Percentiles rank a stretch among this genome's conserved stretches.
Conservation (phyloP, 2,329 filamentous ascomycete species). For the Apiospora marii region DNA sequence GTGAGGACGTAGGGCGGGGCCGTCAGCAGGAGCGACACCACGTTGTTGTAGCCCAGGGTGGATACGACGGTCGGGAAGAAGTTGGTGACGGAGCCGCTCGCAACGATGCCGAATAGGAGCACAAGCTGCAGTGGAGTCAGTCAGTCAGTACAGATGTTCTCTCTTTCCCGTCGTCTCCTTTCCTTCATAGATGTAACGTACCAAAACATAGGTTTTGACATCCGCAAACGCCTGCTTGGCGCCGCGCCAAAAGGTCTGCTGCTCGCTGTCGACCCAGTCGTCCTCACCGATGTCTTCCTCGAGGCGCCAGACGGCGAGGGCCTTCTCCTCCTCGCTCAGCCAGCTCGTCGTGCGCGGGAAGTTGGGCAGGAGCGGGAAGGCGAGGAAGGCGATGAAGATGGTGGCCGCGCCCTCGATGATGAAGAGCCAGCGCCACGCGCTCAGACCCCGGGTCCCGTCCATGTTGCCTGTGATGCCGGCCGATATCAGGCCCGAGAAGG, state of each 20-base stretch:
- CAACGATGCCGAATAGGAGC: slow-evolving; percentile 64
- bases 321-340: slow-evolving; percentile 63
- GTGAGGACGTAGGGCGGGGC: slow-evolving; percentile 68
- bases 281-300: slow-evolving; percentile 71
- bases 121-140: slow-evolving; percentile 49
- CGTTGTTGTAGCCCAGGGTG: slow-evolving; percentile 69
- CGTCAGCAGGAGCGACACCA: slow-evolving; percentile 68
- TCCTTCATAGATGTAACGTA: slow-evolving; percentile 41
- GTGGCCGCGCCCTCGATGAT: slow-evolving; percentile 75
- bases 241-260: slow-evolving; percentile 64
- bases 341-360: slow-evolving; percentile 68
- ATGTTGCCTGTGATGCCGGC: slow-evolving; percentile 73
- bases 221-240: slow-evolving; percentile 64
- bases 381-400: slow-evolving; percentile 60
- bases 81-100: slow-evolving; percentile 67
- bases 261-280: slow-evolving; percentile 64
- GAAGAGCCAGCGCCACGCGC: slow-evolving; percentile 54
- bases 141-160: no score
- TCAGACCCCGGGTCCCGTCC: slow-evolving; percentile 61
- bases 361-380: slow-evolving; percentile 63
- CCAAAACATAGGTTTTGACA: slow-evolving; percentile 67
- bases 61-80: slow-evolving; percentile 77
- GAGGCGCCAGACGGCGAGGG: slow-evolving; percentile 66
- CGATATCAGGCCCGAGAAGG: slow-evolving; percentile 72
- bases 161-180: not conserved